Conservation (phyloP, 176 grass and related monocot species). For the Oryza meridionalis region DNA sequence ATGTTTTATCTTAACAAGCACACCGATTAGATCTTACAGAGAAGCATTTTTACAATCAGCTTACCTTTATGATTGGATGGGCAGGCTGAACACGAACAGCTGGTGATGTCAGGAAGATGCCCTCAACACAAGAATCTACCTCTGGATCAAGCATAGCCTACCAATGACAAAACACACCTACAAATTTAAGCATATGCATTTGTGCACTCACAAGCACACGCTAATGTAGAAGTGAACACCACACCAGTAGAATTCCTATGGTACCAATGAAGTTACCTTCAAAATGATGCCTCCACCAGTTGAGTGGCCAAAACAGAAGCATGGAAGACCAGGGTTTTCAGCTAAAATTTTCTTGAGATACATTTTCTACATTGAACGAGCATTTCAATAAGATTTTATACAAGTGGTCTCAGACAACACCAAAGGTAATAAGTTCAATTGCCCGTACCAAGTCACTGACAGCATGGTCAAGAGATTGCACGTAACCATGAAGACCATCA, state of each 20-base stretch:
- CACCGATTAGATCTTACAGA: neutral
- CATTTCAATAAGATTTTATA: conserved; percentile 2
- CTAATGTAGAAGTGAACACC: neutral
- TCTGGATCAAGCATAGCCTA: conserved; percentile 81
- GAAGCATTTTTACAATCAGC: neutral
- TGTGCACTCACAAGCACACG: neutral
- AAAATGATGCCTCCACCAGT: conserved; percentile 87
- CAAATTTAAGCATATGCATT: neutral
- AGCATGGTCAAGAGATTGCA: conserved; percentile 85
- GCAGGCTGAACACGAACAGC: conserved; percentile 80
- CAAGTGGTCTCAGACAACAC: neutral
- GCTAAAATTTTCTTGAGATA: conserved; percentile 72
- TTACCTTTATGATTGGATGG: conserved; percentile 67
- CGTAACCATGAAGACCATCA: conserved; percentile 90
- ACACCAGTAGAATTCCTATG: neutral
- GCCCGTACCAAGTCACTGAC: conserved; percentile 72
- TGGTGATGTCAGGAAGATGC: conserved; percentile 77
- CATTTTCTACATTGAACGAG: conserved; percentile 60
- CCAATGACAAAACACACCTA: neutral
- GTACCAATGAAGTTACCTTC: conserved; percentile 54
- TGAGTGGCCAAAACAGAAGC: conserved; percentile 93
- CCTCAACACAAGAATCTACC: conserved; percentile 51
- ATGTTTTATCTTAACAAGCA: neutral
- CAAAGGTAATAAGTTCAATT: neutral
- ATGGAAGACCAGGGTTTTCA: conserved; percentile 70